Conservation (phyloP, 2,329 filamentous ascomycete species). For the Pyrenophora seminiperda region DNA sequence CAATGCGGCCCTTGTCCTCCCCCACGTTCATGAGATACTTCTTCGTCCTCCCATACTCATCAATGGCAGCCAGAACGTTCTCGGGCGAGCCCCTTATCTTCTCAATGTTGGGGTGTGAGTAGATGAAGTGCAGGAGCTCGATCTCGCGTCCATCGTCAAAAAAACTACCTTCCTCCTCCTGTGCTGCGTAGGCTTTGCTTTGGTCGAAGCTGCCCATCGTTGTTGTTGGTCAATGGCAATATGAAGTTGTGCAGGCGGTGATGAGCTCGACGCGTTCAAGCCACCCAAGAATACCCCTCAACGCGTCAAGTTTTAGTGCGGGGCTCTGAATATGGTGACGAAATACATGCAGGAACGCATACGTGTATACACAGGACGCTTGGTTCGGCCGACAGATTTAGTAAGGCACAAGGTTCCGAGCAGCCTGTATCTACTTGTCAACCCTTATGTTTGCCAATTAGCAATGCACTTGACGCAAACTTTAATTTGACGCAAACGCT, state of each 20-base stretch:
- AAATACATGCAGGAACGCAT: slow-evolving; percentile 24
- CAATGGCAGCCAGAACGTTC: slow-evolving; percentile 70
- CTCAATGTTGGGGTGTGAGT: slow-evolving; percentile 64
- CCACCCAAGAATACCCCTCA: slow-evolving; percentile 23
- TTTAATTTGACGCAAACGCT: slow-evolving; percentile 5
- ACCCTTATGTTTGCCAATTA: slow-evolving; percentile 25
- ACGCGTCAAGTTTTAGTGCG: slow-evolving; percentile 36
- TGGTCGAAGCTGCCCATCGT: slow-evolving; percentile 46
- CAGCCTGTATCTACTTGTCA: slow-evolving; percentile 26
- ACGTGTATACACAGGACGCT: slow-evolving; percentile 2
- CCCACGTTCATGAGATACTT: slow-evolving; percentile 84
- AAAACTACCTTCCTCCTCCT: slow-evolving; percentile 51
- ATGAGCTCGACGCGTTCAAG: slow-evolving; percentile 28
- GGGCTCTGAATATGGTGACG: slow-evolving; percentile 33
- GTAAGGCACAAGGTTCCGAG: slow-evolving; percentile 4
- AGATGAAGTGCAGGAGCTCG: slow-evolving; percentile 73
- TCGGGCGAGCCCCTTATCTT: slow-evolving; percentile 67
- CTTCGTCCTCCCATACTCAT: slow-evolving; percentile 68
- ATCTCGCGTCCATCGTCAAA: slow-evolving; percentile 75
- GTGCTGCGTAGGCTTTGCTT: slow-evolving; percentile 54
- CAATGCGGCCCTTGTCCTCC: slow-evolving; percentile 72
- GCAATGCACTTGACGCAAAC: slow-evolving; percentile 10
- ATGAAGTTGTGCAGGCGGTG: slow-evolving; percentile 14
- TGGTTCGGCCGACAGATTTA: slow-evolving; percentile 6
- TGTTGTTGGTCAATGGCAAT: slow-evolving; percentile 18